Evolutionary conservation across 1,139 yeast species (phyloP), one percentile per base, ranked within the genome.

Genomic region (Geotrichum cucujoidarum): DNA sequence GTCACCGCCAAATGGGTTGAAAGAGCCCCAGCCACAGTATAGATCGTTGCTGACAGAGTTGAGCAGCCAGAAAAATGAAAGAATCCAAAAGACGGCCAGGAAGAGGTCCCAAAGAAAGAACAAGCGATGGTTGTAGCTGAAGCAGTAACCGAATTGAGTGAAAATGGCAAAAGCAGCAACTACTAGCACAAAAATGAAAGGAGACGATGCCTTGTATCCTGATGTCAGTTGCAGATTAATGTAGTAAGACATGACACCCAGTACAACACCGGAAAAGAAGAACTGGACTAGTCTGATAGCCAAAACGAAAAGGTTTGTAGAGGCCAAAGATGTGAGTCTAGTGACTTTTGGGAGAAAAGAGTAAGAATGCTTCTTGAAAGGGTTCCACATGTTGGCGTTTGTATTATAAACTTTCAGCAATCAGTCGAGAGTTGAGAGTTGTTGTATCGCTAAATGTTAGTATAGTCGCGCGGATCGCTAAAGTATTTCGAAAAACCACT

Each of bases 181-280:
- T 25, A 60, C 64, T 35, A 62, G 53, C 22, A 55, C 52, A 48
- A 62, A 63, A 4, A 58, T 53, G 40, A 57, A 60, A 8, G 65
- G 62, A 3, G 65, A 60, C 17, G 64, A 55, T 6, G 65, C 61
- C 4, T 48, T 16, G 11, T 53, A 49, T 10, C 58, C 58, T 1
- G 49, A 50, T 13, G 31, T 44, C 17, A 51, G 34, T 36, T 60
- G 56, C 13, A 49, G 48, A 33, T 61, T 53, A 49, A 63, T 61
- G 49, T 53, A 61, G 54, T 58, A 56, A 22, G 62, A 63, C 57
- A 61, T 56, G 40, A 63, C 52, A 13, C 67, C 67, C 6, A 60
- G 56, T 17, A 58, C 60, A 35, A 62, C 52, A 17, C 67, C 67
- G 22, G 63, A 64, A 47, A 63, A 63, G 56, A 63, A 63, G 53